Base-by-base conservation (phyloP, 257 asterid genomes). In the Salvia miltiorrhiza region DNA sequence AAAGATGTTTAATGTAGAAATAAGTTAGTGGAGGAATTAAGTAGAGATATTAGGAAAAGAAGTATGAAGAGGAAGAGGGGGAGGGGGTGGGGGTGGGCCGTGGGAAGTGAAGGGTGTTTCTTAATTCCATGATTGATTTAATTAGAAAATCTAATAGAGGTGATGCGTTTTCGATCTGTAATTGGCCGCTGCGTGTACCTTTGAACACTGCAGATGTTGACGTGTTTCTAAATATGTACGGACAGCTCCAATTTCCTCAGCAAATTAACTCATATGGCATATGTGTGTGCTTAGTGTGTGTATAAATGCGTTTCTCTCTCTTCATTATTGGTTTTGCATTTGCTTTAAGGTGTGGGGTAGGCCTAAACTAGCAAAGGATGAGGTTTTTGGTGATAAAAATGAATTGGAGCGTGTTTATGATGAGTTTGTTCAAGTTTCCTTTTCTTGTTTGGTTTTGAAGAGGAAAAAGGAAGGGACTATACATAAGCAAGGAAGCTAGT, bases 341-440 rank as follows among this genome's bases (percentile, higher is more conserved):
- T 30, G 21, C 62, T 33, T 19, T 74, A 69, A n/a, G 61, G 28
- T 19, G 65, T 65, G 82, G 80, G 70, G 65, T 69, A 69, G 68
- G 40, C 86, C 80, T 76, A 77, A 87, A 77, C 76, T 56, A 76
- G 95, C 78, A 69, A 84, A 71, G 67, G 50, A 79, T 73, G 56
- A 73, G 77, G 70, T 76, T 35, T 82, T 77, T 28, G n/a, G 55
- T 47, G 6, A 20, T 68, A 21, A 19, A 35, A 32, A 33, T 24
- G 23, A 23, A 79, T 24, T 24, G 48, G 35, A 67, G 21, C n/a
- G n/a, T n/a, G n/a, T n/a, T 64, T 80, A 30, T 5, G 35, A 30
- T 9, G n/a, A n/a, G n/a, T n/a, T n/a, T 23, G 41, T 77, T 76
- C 39, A 10, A 71, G 14, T 69, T 77, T 64, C 44, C 33, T 70